Conservation (phyloP, 2,329 filamentous ascomycete genomes). For the Capronia coronata region DNA sequence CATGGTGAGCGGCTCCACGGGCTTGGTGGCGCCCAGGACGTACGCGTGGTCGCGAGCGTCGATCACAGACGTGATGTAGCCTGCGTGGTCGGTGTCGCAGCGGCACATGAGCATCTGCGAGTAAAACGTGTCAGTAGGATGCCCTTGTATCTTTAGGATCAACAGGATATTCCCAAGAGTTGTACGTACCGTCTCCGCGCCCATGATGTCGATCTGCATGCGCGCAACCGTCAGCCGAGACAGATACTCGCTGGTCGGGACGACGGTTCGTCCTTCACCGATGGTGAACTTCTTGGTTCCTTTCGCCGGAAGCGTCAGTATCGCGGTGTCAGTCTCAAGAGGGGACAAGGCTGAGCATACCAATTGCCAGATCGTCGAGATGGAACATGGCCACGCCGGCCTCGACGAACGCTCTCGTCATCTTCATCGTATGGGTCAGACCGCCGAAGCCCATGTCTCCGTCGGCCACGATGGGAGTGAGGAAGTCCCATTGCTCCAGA, state of each 20-base stretch:
- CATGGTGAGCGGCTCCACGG: conserved; percentile 2
- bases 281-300: conserved; percentile 39
- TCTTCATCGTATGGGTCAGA: conserved; percentile 38
- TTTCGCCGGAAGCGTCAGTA: background rate
- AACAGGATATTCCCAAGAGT: background rate
- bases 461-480: conserved; percentile 40
- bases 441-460: conserved; percentile 42
- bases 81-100: conserved; percentile 9
- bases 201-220: conserved; percentile 12
- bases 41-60: conserved; percentile 10
- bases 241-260: conserved; percentile 36
- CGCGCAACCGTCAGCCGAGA: conserved; percentile 3
- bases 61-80: conserved; percentile 10
- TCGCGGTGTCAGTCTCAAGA: too few relatives aligned
- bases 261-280: conserved; percentile 37
- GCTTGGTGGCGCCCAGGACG: conserved; percentile 9
- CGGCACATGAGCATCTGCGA: conserved; percentile 13
- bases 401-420: conserved; percentile 40
- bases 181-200: conserved; percentile 4
- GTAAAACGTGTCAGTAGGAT: too few relatives aligned
- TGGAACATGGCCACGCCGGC: conserved; percentile 42
- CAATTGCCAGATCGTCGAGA: conserved; percentile 40
- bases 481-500: conserved; percentile 37
- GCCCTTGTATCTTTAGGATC: too few relatives aligned
- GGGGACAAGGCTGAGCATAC: conserved; percentile 29